Conservation (phyloP, 1,284 basidiomycete species). For the Caloboletus inedulis region DNA sequence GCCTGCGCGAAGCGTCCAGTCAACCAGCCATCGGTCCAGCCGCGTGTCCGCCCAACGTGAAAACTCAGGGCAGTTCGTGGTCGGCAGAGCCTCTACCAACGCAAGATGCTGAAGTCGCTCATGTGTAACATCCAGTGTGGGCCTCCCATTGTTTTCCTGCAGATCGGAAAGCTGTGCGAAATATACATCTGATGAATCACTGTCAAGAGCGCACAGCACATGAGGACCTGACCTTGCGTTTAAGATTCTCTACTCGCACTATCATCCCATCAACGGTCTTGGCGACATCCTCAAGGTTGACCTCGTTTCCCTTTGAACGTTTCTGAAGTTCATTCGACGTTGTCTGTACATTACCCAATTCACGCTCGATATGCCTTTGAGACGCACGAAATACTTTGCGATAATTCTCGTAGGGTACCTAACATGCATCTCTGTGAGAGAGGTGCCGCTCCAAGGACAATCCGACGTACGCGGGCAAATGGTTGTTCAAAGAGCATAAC, state of each 20-base stretch:
- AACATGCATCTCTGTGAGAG: conserved; percentile 15
- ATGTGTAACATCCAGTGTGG: conserved; percentile 68
- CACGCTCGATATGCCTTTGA: conserved; percentile 78
- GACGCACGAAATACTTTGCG: conserved; percentile 79
- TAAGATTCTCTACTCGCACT: conserved; percentile 67
- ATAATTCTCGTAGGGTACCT: conserved; percentile 87
- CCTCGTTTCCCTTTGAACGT: conserved; percentile 38
- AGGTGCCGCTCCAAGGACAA: conserved; percentile 5
- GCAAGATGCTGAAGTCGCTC: conserved; percentile 71
- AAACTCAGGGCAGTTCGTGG: conserved; percentile 55
- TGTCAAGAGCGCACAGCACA: conserved; percentile 12
- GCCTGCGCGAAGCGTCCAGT: conserved; percentile 82
- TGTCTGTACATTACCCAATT: conserved; percentile 60
- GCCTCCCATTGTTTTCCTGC: conserved; percentile 60
- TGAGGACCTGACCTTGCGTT: conserved; percentile 65
- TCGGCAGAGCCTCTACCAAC: conserved; percentile 54
- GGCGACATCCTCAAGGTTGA: conserved; percentile 50
- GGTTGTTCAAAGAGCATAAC: conserved; percentile 87
- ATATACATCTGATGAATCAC: conserved; percentile 16
- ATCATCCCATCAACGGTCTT: conserved; percentile 75
- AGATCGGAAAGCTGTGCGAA: conserved; percentile 61
- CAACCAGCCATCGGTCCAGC: conserved; percentile 88
- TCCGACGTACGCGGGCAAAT: conserved; percentile 62
- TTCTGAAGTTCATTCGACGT: conserved; percentile 53
- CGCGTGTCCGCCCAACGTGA: conserved; percentile 75